phyloP scores from a whole-genome alignment of 768 basidiomycete species.

The Leccinellum albellum region DNA sequence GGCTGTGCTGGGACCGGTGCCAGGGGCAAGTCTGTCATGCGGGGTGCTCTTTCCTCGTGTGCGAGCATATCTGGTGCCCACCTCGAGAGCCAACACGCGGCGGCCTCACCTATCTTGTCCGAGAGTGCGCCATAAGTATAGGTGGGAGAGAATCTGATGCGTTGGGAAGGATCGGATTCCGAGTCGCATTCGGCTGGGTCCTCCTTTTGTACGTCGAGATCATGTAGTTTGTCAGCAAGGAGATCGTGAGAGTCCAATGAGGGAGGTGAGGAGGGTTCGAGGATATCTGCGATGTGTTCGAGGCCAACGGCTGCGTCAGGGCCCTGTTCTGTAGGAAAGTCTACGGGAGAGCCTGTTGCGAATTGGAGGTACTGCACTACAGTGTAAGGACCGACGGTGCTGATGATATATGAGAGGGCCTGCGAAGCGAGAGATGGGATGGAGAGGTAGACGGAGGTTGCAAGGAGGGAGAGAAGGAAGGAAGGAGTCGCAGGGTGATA shows the following conservation, averaged over 20 bases:
- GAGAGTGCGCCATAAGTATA: slow-evolving; percentile 86
- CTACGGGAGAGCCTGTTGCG: slow-evolving; percentile 69
- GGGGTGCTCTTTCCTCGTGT: slow-evolving; percentile 46
- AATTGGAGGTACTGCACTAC: slow-evolving; percentile 76
- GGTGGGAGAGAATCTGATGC: slow-evolving; percentile 29
- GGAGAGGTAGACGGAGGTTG: slow-evolving; percentile 82
- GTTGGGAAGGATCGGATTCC: slow-evolving; percentile 23
- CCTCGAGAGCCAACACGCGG: slow-evolving; percentile 79
- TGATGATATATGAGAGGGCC: slow-evolving; percentile 66
- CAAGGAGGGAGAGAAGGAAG: slow-evolving; percentile 82
- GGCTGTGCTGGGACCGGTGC: slow-evolving; percentile 18
- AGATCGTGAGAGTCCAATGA: slow-evolving; percentile 17
- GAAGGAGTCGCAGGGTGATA: slow-evolving; percentile 76
- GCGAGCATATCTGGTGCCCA: slow-evolving; percentile 82
- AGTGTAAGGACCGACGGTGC: slow-evolving; percentile 76
- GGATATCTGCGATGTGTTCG: slow-evolving; percentile 56
- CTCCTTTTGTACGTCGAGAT: slow-evolving; percentile 35
- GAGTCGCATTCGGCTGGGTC: slow-evolving; percentile 34
- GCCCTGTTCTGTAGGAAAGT: slow-evolving; percentile 39
- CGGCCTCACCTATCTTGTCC: slow-evolving; percentile 89
- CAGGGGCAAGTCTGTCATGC: slow-evolving; percentile 12
- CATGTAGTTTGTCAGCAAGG: slow-evolving; percentile 29
- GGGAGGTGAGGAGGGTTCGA: slow-evolving; percentile 32
- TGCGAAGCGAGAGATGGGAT: slow-evolving; percentile 74
- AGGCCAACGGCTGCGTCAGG: slow-evolving; percentile 65